phyloP scores from a whole-genome alignment of 2,329 filamentous ascomycete genomes.

The Ophiostoma pallidulum region DNA sequence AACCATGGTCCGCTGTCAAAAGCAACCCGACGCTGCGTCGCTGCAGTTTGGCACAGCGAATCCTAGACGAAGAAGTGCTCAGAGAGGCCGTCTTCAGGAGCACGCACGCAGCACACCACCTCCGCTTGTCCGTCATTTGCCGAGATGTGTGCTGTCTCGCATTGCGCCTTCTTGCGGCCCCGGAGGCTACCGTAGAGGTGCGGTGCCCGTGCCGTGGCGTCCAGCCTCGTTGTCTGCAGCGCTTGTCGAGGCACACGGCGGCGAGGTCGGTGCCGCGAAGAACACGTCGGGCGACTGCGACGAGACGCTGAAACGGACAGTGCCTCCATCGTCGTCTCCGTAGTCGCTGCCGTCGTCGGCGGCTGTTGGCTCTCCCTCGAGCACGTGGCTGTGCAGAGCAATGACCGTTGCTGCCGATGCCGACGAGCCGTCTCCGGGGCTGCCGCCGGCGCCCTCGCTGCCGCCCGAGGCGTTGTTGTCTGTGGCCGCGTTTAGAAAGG shows the following conservation, averaged over 20 bases:
- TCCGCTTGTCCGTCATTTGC: no score
- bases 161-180: no score
- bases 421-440: no score
- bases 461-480: background rate
- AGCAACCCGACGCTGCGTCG: no score
- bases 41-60: no score
- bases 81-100: no score
- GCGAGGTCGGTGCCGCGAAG: slow-evolving; percentile 6
- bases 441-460: background rate
- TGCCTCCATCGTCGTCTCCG: background rate
- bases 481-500: background rate
- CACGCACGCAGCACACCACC: no score
- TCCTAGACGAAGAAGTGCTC: no score
- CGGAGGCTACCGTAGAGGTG: no score
- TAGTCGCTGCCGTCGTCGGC: background rate
- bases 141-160: no score
- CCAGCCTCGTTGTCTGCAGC: background rate
- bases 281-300: slow-evolving; percentile 7
- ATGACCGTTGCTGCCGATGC: background rate
- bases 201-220: no score
- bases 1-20: no score
- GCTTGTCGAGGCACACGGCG: background rate
- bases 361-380: background rate
- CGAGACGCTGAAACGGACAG: background rate
- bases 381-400: background rate